Percentiles rank a stretch among this genome's conserved stretches.
phyloP scores from a whole-genome alignment of 441 rosid genomes.

The Jatropha podagrica region DNA sequence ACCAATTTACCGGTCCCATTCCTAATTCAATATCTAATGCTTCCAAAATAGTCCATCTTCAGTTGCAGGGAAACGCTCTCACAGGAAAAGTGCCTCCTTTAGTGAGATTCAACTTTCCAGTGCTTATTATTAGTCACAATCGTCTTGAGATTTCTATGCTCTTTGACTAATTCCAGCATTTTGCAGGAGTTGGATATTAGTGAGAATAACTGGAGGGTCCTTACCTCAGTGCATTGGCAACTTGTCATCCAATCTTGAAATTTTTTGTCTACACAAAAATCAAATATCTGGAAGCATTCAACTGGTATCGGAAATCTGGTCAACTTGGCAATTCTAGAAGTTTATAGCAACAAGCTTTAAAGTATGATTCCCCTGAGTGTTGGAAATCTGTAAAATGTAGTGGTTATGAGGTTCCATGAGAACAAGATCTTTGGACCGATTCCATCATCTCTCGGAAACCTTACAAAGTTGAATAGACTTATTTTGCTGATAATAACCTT shows the following conservation, averaged over 20 bases:
- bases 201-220: constrained; percentile 11
- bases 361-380: constrained; percentile 38
- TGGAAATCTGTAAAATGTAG: constrained; percentile 30
- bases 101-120: not conserved
- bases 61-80: constrained; percentile 4
- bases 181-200: not conserved
- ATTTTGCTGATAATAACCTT: constrained; percentile 26
- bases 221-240: constrained; percentile 28
- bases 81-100: constrained; percentile 25
- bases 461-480: constrained; percentile 18
- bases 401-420: not conserved
- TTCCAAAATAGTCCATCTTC: not conserved
- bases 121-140: not conserved
- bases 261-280: not conserved
- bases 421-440: constrained; percentile 35
- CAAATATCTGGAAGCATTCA: constrained; percentile 22
- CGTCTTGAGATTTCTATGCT: constrained; percentile 23
- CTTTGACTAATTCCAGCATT: constrained; percentile 24
- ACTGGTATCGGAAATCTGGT: constrained; percentile 26
- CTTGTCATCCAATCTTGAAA: constrained; percentile 1
- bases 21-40: constrained; percentile 18
- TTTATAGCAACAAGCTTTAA: constrained; percentile 19
- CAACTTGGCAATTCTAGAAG: constrained; percentile 18
- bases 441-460: constrained; percentile 37
- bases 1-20: constrained; percentile 20